Evolutionary conservation across 1,139 yeast genomes (phyloP).

Genomic region (Torulaspora pretoriensis): DNA sequence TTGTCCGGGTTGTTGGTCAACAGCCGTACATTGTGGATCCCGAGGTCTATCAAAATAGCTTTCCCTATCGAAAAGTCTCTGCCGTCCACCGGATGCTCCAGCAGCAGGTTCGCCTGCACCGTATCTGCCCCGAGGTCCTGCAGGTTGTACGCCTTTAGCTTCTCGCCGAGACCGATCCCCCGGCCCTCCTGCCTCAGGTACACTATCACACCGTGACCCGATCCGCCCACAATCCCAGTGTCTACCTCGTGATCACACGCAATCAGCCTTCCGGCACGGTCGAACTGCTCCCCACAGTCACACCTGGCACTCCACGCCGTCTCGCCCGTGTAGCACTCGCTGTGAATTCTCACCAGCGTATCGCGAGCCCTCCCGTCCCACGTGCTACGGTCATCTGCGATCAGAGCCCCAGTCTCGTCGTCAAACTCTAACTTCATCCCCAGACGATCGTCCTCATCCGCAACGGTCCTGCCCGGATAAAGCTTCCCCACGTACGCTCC

Average conservation of each 20-base stretch:
- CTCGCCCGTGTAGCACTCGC: conserved; percentile 98
- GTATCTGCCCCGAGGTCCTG: conserved; percentile 99
- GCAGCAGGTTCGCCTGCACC: conserved; percentile 87
- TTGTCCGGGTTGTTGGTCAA: conserved; percentile 96
- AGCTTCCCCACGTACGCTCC: conserved; percentile 93
- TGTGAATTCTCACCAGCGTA: conserved; percentile 78
- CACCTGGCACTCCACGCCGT: conserved; percentile 99
- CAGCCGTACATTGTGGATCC: conserved; percentile 64
- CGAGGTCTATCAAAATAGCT: conserved; percentile 82
- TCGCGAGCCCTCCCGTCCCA: conserved; percentile 28
- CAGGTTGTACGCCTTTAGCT: conserved; percentile 90
- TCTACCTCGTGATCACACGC: conserved; percentile 30
- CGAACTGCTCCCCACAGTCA: conserved; percentile 98
- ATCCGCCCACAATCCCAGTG: conserved; percentile 46
- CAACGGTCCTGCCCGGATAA: conserved; percentile 74
- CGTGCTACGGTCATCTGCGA: conserved; percentile 40
- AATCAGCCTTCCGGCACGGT: conserved; percentile 94
- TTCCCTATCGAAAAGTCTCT: conserved; percentile 91
- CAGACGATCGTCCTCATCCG: conserved; percentile 55
- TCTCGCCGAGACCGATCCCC: conserved; percentile 96
- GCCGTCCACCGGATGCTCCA: conserved; percentile 96
- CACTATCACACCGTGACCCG: conserved; percentile 90
- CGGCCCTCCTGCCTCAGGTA: conserved; percentile 97
- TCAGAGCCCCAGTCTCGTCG: conserved; percentile 45
- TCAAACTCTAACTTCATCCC: conserved; percentile 46